Evolutionary conservation across 139 green algal genomes (phyloP).

Genomic region (Mychonastes homosphaera): DNA sequence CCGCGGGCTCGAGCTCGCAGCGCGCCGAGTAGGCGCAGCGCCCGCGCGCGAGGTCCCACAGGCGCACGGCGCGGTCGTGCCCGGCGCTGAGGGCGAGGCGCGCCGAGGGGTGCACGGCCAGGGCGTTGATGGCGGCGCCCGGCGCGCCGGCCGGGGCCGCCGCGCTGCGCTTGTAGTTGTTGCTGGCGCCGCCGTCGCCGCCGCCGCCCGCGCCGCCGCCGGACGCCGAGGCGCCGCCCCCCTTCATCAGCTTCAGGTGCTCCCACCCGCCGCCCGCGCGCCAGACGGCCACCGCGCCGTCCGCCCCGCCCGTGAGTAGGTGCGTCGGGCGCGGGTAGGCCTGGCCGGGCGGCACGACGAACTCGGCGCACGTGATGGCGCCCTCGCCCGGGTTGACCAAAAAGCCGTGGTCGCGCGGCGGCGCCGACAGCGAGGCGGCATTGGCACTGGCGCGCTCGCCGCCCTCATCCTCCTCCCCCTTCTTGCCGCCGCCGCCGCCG

Average conservation of each 20-base stretch:
- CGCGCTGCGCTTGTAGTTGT: no score
- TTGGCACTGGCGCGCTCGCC: neutral
- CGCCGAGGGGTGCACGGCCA: conserved; percentile 63
- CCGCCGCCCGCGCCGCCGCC: no score
- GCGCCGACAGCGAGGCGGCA: neutral
- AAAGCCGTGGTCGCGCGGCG: conserved; percentile 30
- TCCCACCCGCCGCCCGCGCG: conserved; percentile 53
- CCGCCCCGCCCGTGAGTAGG: conserved; percentile 64
- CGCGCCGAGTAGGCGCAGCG: conserved; percentile 45
- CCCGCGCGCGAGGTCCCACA: conserved; percentile 69
- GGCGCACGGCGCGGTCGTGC: conserved; percentile 36
- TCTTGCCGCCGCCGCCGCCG: no score
- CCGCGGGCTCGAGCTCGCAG: conserved; percentile 42
- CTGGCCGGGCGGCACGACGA: conserved; percentile 37
- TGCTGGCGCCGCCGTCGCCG: no score
- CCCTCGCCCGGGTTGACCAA: conserved; percentile 74
- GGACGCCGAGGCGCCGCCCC: conserved; percentile 12
- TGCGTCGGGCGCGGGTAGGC: conserved; percentile 39
- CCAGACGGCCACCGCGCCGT: conserved; percentile 72
- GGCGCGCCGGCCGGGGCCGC: no score
- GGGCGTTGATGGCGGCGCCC: conserved; percentile 39
- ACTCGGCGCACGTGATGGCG: conserved; percentile 53
- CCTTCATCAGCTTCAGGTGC: conserved; percentile 57
- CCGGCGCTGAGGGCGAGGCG: conserved; percentile 58
- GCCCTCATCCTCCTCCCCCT: no score